Conservation (phyloP, 2,329 filamentous ascomycete species). For the Coniochaeta prunicola region DNA sequence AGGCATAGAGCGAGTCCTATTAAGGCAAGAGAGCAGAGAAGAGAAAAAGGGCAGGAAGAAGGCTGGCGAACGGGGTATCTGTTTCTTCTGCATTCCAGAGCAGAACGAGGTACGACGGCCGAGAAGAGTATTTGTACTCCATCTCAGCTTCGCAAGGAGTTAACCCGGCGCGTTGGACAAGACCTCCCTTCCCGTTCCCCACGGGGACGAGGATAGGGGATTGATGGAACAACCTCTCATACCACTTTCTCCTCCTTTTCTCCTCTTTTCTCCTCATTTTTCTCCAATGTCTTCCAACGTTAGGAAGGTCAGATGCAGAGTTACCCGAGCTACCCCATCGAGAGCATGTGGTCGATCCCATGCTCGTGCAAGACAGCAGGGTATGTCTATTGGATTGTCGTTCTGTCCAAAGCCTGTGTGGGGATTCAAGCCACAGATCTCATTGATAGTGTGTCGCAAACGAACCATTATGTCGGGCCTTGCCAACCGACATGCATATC, state of each 20-base stretch:
- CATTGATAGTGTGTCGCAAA: background rate
- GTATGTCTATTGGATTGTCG: background rate
- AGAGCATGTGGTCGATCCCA: background rate
- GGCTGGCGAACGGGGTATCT: background rate
- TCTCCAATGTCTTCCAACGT: background rate
- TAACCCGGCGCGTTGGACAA: background rate
- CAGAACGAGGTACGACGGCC: background rate
- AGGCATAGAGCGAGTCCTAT: background rate
- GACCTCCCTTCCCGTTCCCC: background rate
- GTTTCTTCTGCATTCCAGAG: background rate
- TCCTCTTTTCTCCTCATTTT: constrained; percentile 1
- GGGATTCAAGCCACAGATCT: background rate
- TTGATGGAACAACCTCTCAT: background rate
- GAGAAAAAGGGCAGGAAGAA: background rate
- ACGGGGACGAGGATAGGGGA: background rate
- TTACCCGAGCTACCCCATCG: background rate
- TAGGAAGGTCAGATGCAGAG: background rate
- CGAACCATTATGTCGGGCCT: background rate
- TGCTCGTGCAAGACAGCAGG: background rate
- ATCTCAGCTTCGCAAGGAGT: background rate
- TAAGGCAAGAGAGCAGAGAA: background rate
- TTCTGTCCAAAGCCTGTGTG: background rate
- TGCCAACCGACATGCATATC: background rate
- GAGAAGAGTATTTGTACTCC: constrained; percentile 1
- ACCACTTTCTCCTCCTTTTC: constrained; percentile 2